These are phyloP conservation scores for Mycena olivaceomarginata DNA, from an alignment of 768 basidiomycete genomes.

Conservation along the genomic window DNA sequence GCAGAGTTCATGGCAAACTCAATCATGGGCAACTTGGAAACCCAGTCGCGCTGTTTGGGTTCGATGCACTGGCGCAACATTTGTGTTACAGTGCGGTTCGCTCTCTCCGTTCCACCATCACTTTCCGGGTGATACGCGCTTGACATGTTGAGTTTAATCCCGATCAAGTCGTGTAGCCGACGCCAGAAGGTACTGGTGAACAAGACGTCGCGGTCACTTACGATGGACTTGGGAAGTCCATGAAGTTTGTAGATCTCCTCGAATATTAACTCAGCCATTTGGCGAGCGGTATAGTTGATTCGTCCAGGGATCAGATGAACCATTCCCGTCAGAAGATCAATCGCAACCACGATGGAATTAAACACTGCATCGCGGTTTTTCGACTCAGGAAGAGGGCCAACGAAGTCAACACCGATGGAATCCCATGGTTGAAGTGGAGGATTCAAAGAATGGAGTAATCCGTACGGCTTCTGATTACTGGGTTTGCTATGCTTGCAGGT, in stretches of 20 bases:
- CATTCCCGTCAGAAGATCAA: background rate
- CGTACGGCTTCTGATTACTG: background rate
- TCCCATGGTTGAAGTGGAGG: background rate
- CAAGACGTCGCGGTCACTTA: background rate
- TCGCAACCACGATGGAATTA: background rate
- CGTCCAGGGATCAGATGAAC: background rate
- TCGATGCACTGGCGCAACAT: too few relatives aligned
- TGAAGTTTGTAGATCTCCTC: background rate
- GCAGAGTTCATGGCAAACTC: background rate
- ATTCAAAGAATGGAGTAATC: background rate
- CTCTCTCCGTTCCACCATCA: too few relatives aligned
- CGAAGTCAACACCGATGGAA: background rate
- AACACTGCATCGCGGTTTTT: slow-evolving; percentile 1
- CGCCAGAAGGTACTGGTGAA: slow-evolving; percentile 9
- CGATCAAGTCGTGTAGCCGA: slow-evolving; percentile 1
- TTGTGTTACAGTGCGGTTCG: too few relatives aligned
- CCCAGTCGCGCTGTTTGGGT: too few relatives aligned
- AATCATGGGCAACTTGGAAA: too few relatives aligned
- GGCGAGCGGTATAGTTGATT: slow-evolving; percentile 2
- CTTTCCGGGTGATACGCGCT: background rate
- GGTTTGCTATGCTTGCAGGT: background rate
- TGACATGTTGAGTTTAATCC: background rate
- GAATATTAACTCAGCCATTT: slow-evolving; percentile 2
- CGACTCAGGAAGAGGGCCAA: background rate
- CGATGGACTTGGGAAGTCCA: background rate